A percentile compares a stretch with the other conserved stretches of the same genome.
These are phyloP conservation scores for Lepiota brunneoincarnata DNA, from an alignment of 768 basidiomycete species.

Conservation along the genomic window DNA sequence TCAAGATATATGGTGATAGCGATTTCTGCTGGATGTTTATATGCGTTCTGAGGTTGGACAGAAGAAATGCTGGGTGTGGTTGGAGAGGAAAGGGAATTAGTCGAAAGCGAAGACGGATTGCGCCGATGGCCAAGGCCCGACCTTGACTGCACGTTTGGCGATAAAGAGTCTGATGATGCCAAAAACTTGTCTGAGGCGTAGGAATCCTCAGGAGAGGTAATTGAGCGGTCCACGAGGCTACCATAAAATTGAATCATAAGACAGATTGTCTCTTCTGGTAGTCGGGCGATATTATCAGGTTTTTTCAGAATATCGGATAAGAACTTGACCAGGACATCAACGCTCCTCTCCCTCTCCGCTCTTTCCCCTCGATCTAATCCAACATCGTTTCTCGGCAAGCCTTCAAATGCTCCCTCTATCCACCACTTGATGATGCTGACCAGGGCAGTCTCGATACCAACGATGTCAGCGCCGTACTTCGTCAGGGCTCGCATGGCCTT, in stretches of 20 bases:
- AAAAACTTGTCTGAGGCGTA: conserved; percentile 25
- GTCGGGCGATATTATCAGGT: conserved; percentile 53
- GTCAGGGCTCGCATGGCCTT: conserved; percentile 68
- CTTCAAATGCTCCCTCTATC: conserved; percentile 66
- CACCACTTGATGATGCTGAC: conserved; percentile 58
- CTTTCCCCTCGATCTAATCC: conserved; percentile 39
- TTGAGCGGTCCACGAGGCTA: conserved; percentile 50
- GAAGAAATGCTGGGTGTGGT: conserved; percentile 22
- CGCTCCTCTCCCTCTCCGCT: conserved; percentile 60
- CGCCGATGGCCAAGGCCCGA: conserved; percentile 8
- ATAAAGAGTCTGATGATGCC: conserved; percentile 25
- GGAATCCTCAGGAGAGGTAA: conserved; percentile 30
- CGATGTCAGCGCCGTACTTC: conserved; percentile 53
- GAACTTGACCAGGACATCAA: conserved; percentile 59
- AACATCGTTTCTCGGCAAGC: conserved; percentile 32
- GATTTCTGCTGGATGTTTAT: conserved; percentile 58
- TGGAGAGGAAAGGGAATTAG: conserved; percentile 20
- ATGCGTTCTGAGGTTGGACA: conserved; percentile 10
- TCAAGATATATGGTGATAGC: conserved; percentile 61
- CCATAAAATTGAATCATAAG: conserved; percentile 63
- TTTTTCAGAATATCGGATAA: conserved; percentile 49
- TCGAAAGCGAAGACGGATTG: conserved; percentile 7
- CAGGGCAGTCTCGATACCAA: conserved; percentile 61
- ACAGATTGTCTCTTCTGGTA: conserved; percentile 56
- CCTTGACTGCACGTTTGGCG: conserved; percentile 9